Evolutionary conservation across 2,329 filamentous ascomycete species (phyloP).

Genomic region (Fusarium pseudocircinatum): DNA sequence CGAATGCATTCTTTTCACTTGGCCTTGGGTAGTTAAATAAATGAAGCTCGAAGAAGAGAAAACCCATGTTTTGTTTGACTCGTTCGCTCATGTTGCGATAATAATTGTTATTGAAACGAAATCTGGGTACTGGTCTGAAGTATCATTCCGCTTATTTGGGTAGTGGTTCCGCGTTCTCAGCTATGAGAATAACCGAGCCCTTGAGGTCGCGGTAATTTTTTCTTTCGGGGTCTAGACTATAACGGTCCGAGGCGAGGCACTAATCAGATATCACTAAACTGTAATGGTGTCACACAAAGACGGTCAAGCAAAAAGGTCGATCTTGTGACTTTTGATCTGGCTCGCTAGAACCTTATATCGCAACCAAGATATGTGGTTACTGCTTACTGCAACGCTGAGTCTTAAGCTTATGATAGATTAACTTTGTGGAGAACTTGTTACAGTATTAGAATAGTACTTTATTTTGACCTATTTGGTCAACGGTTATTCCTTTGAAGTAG

Average conservation of each 20-base stretch:
- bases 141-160: neutral
- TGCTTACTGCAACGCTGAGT: neutral
- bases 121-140: neutral
- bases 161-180: neutral
- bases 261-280: neutral
- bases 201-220: neutral
- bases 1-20: too few relatives aligned
- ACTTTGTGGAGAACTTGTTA: accelerated
- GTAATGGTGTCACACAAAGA: too few relatives aligned
- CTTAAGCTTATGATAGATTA: neutral
- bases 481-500: neutral
- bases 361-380: too few relatives aligned
- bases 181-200: neutral
- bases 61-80: neutral
- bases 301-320: too few relatives aligned
- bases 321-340: too few relatives aligned
- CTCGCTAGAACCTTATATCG: neutral
- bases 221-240: neutral
- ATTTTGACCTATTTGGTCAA: neutral
- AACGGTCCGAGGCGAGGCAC: neutral
- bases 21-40: neutral
- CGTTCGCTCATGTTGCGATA: neutral
- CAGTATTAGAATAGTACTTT: neutral
- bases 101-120: neutral
- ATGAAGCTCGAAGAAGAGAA: neutral